Conservation (phyloP, 768 basidiomycete genomes). For the Phaeotremella fagi region DNA sequence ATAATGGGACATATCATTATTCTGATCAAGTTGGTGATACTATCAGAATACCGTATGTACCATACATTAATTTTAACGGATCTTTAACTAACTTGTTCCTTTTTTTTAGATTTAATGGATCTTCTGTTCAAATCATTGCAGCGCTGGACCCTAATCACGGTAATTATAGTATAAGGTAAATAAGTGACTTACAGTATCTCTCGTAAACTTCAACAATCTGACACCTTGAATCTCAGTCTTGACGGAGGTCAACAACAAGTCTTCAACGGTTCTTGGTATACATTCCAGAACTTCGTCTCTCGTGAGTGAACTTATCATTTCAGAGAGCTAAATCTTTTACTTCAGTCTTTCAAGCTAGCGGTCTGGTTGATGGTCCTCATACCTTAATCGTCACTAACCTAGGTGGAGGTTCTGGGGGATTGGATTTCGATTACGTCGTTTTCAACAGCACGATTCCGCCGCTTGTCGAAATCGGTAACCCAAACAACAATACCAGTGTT, state of each 20-base stretch:
- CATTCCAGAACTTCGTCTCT: neutral
- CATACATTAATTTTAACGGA: too few relatives aligned
- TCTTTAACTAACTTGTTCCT: too few relatives aligned
- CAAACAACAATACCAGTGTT: conserved; percentile 5
- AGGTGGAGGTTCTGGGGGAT: neutral
- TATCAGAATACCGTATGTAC: too few relatives aligned
- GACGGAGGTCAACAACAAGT: conserved; percentile 3
- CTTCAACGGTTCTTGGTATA: conserved; percentile 12
- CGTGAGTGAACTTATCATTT: conserved; percentile 8
- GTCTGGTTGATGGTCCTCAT: conserved; percentile 21
- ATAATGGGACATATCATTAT: too few relatives aligned
- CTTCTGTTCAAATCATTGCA: conserved; percentile 18
- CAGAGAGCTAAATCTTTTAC: too few relatives aligned
- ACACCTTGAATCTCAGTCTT: neutral
- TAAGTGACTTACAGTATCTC: neutral
- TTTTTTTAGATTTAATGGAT: conserved; percentile 23
- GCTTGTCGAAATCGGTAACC: too few relatives aligned
- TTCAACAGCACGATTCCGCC: conserved; percentile 26
- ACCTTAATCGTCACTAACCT: conserved; percentile 11
- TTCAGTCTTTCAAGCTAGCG: conserved; percentile 19
- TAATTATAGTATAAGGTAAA: conserved; percentile 22
- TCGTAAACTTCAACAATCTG: too few relatives aligned
- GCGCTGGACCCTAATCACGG: conserved; percentile 15
- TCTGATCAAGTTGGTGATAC: too few relatives aligned
- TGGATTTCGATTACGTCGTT: conserved; percentile 28